Base-by-base conservation (phyloP, 2,329 filamentous ascomycete genomes). In the Arachnopeziza araneosa region DNA sequence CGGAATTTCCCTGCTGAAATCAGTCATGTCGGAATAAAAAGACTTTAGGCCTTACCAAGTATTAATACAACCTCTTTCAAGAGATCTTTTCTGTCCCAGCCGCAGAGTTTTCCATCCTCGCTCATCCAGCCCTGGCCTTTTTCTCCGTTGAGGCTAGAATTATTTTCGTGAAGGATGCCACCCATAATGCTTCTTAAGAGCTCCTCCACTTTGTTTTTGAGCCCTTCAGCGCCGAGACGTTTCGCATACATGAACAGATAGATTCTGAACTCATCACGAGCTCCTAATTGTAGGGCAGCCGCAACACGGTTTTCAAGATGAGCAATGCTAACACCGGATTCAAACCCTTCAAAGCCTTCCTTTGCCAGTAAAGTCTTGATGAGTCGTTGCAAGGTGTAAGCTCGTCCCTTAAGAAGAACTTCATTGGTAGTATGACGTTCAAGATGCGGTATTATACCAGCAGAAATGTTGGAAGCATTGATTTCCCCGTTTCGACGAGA, bases 191-290 rank as follows among this genome's bases (percentile, higher is more conserved):
- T 89, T 67, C 91, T 88, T 26, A 98, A 78, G 10, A 99, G 79
- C 77, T 99, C 96, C 72, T 98, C 93, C 1, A 97, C 92, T 76
- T 99, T 99, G 59, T 85, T 82, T 67, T 88, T 86, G 56, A 93
- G 78, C 0, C 92, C 92, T 74, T 99, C 96, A 0, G 92, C 91
- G 1, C 95, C 95, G 6, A 99, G 83, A 0, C 95, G 87, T 77
- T 97, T 98, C 2, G 93, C 93, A 70, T 99, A 99, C 92, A 98
- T 98, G 70, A 92, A 89, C n/a, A 99, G 78, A 70, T 98, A 98
- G 1, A 96, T 80, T 60, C 91, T 86, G 76, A 98, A 99, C 73
- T 99, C 95, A 60, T 98, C 93, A 68, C 86, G 89, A 0, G 95
- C 89, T 2, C 89, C 90, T 0, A 99, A 78, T 61, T 91, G 88